Conservation (phyloP, 129 eudicot genomes). For the Saposhnikovia divaricata region DNA sequence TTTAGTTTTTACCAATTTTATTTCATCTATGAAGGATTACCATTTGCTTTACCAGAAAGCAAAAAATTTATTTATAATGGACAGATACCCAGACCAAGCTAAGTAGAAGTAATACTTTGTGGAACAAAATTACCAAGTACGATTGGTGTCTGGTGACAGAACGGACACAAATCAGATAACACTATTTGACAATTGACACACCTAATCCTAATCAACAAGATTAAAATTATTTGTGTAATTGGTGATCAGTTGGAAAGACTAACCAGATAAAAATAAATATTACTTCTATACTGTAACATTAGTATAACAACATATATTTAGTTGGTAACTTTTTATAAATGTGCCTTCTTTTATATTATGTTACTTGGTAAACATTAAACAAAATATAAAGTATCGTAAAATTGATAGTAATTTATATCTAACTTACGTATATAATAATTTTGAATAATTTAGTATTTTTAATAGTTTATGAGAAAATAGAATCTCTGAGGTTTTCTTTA, state of each 20-base stretch:
- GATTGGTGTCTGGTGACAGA: not conserved
- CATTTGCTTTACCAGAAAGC: no score
- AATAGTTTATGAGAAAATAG: not conserved
- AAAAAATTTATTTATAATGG: no score
- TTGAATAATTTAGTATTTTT: not conserved
- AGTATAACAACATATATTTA: not conserved
- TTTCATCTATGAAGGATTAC: not conserved
- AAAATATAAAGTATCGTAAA: not conserved
- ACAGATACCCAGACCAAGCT: no score
- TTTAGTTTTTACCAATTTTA: not conserved
- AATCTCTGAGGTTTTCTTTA: not conserved
- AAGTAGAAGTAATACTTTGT: no score
- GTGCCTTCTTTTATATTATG: not conserved
- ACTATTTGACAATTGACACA: not conserved
- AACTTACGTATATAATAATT: not conserved
- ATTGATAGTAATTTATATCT: not conserved
- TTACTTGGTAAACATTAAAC: not conserved
- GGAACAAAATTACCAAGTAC: not conserved
- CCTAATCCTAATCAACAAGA: not conserved
- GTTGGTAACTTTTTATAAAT: not conserved
- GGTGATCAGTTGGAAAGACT: not conserved
- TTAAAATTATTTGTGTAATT: no score
- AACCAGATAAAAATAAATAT: not conserved
- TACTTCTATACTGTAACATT: not conserved
- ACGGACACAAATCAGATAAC: not conserved